A percentile compares a stretch with the other conserved stretches of the same genome.
These are phyloP conservation scores for Phytophthora sp. DNA, from an alignment of 352 stramenopile genomes.

Conservation along the genomic window DNA sequence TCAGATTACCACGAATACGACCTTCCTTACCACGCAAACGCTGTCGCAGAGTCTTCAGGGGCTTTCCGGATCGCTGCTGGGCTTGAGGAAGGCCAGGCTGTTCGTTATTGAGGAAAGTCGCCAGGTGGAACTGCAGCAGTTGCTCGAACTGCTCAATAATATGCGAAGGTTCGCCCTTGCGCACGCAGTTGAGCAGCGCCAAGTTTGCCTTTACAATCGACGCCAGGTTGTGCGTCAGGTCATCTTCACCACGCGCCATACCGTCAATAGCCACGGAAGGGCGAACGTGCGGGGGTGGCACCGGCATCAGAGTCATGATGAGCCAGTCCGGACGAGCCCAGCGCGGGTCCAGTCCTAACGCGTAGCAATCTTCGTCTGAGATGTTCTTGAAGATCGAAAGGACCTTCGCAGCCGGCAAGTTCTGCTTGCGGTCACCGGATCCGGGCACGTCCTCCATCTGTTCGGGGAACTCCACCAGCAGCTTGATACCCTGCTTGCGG, in stretches of 20 bases:
- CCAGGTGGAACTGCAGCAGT: conserved; percentile 85
- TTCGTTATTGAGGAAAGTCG: conserved; percentile 98
- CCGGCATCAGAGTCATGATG: conserved; percentile 98
- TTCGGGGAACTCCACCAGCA: conserved; percentile 96
- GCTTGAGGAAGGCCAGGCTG: conserved; percentile 95
- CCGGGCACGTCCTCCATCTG: conserved; percentile 95
- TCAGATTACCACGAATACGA: conserved; percentile 99
- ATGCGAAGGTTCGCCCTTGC: conserved; percentile 95
- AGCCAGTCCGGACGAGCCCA: conserved; percentile 98
- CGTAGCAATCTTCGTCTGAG: conserved; percentile 95
- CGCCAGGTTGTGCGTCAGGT: conserved; percentile 98
- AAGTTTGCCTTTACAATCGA: conserved; percentile 99
- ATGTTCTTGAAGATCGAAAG: conserved; percentile 98
- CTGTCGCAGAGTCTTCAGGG: conserved; percentile 98
- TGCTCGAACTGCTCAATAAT: conserved; percentile 96
- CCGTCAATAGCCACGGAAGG: conserved; percentile 96
- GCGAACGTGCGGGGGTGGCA: conserved; percentile 98
- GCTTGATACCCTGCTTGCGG: conserved; percentile 93
- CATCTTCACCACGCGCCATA: conserved; percentile 95
- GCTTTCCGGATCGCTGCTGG: conserved; percentile 96
- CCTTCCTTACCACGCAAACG: conserved; percentile 98
- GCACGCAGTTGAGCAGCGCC: conserved; percentile 94
- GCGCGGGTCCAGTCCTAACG: conserved; percentile 95
- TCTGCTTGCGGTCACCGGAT: conserved; percentile 97
- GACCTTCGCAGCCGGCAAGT: conserved; percentile 93